Base-by-base conservation (phyloP, 2,329 filamentous ascomycete genomes). In the Venturia pyrina region DNA sequence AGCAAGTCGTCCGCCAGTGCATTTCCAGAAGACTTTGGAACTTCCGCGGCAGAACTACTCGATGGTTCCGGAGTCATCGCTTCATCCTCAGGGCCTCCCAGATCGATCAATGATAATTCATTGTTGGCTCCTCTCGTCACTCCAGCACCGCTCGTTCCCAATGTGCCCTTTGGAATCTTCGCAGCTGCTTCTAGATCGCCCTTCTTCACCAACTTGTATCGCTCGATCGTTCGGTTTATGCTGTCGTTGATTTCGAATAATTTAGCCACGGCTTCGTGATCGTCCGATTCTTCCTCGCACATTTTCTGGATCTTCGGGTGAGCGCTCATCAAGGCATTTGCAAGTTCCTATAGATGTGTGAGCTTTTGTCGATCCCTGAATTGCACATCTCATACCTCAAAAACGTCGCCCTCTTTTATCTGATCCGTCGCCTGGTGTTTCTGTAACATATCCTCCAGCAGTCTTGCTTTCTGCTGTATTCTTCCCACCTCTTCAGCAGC, bases 221-320 rank as follows among this genome's bases (percentile, higher is more conserved):
- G 83, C 78, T 98, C 91, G 66, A 98, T 91, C 1, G 95, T 99
- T 68, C 93, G 87, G 75, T 98, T 91, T 84, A 99, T 99, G 78
- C 93, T 97, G 77, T 99, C 95, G 75, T 99, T 99, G 73, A 99
- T 98, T 75, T 98, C 92, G 66, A 99, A 84, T 13, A 99, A 82
- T 77, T 96, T 96, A 56, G 92, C 90, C 6, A 99, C 95, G 5
- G 95, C 95, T 79, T 97, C 95, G 68, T 92, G 88, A 73, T 99
- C 95, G 68, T 98, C 93, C 13, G 93, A 97, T 74, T 99, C 95
- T 77, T 99, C 95, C 77, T 98, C 93, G 73, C 93, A 98, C 93
- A 99, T 99, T 79, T 91, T 97, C 75, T 98, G 93, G 69, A 99
- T 98, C 80, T 99, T 99, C 10, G 95, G 95, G 72, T 99, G 95